Percentiles rank a stretch among this genome's conserved stretches.
Evolutionary conservation across 2,329 filamentous ascomycete species (phyloP).

Genomic region (Bertia moriformis): DNA sequence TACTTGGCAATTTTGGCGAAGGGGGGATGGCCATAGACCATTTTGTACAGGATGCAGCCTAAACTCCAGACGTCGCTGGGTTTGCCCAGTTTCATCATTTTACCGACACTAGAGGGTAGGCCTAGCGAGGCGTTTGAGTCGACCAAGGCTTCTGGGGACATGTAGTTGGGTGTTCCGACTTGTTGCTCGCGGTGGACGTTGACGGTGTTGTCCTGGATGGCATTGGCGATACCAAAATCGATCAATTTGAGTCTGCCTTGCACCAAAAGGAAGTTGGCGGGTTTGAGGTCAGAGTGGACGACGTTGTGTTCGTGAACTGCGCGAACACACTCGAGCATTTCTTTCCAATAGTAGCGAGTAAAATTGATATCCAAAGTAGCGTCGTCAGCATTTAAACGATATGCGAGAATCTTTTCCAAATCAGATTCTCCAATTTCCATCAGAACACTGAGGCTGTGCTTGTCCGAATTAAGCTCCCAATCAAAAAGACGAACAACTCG

Average conservation of each 20-base stretch:
- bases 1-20: conserved; percentile 47
- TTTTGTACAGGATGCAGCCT: conserved; percentile 56
- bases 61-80: conserved; percentile 54
- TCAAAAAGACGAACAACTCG: conserved; percentile 58
- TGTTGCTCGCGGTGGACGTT: conserved; percentile 64
- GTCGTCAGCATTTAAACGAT: conserved; percentile 40
- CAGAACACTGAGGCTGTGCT: conserved; percentile 52
- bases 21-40: conserved; percentile 53
- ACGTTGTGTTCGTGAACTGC: conserved; percentile 58
- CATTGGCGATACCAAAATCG: conserved; percentile 65
- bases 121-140: conserved; percentile 43
- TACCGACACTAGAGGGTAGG: conserved; percentile 26
- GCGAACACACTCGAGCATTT: conserved; percentile 64
- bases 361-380: conserved; percentile 55
- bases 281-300: conserved; percentile 63
- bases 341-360: conserved; percentile 63
- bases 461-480: conserved; percentile 58
- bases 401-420: conserved; percentile 52
- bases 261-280: conserved; percentile 61
- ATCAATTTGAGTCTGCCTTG: conserved; percentile 59
- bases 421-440: conserved; percentile 68
- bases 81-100: conserved; percentile 52
- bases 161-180: conserved; percentile 65
- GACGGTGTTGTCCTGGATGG: conserved; percentile 61
- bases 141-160: conserved; percentile 59